phyloP scores from a whole-genome alignment of 208 protist genomes.

The Crithidia mellificae region DNA sequence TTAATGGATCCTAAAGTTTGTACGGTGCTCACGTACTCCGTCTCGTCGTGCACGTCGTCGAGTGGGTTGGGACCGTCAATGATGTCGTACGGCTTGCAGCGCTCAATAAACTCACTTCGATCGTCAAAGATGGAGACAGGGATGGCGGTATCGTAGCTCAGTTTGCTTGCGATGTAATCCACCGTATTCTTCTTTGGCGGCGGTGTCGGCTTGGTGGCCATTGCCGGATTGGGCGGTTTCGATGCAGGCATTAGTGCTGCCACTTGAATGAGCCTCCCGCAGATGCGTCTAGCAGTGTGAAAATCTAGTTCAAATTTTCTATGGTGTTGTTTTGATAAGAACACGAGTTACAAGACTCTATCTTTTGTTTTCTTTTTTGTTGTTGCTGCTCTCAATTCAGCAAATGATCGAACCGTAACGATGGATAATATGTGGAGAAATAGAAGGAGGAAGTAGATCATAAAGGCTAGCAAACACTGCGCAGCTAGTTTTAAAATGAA shows the following conservation, averaged over 20 bases:
- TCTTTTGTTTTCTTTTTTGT: too few relatives aligned
- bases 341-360: too few relatives aligned
- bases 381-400: too few relatives aligned
- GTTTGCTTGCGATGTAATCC: conserved; percentile 53
- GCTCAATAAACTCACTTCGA: conserved; percentile 35
- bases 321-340: too few relatives aligned
- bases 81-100: conserved; percentile 68
- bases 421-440: too few relatives aligned
- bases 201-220: not conserved
- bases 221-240: not conserved
- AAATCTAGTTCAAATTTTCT: too few relatives aligned
- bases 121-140: conserved; percentile 49
- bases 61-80: conserved; percentile 63
- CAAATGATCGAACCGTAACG: too few relatives aligned
- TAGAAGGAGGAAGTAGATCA: too few relatives aligned
- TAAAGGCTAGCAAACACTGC: too few relatives aligned
- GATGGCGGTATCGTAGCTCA: conserved; percentile 60
- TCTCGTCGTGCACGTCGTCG: conserved; percentile 26
- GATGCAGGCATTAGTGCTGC: not conserved
- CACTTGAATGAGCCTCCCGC: too few relatives aligned
- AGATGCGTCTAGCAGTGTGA: not conserved
- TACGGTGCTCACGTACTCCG: not conserved
- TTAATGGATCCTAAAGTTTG: not conserved
- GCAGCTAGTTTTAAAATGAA: too few relatives aligned
- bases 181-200: conserved; percentile 43